Conservation (phyloP, 805 yeast species). For the Yamadazyma tumulicola region DNA sequence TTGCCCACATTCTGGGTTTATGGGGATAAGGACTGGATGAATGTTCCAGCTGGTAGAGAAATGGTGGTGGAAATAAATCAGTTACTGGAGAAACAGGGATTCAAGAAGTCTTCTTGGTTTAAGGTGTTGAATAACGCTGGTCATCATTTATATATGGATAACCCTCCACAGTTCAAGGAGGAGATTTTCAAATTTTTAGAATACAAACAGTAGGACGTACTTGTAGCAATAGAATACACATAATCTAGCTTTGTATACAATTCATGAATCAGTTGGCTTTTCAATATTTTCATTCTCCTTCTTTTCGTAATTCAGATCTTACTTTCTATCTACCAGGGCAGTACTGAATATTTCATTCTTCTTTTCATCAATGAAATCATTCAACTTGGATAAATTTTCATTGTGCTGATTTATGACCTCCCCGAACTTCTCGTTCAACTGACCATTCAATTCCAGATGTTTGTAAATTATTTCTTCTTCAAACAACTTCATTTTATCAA, state of each 20-base stretch:
- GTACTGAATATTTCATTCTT: constrained; percentile 5
- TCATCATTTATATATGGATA: constrained; percentile 54
- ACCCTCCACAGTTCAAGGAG: constrained; percentile 34
- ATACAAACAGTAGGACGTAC: not conserved
- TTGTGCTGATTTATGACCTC: constrained; percentile 5
- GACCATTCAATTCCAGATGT: constrained; percentile 1
- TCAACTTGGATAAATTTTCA: constrained; percentile 4
- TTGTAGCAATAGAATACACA: not conserved
- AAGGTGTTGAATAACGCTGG: constrained; percentile 43
- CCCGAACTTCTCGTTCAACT: constrained; percentile 5
- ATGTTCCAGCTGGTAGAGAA: constrained; percentile 53
- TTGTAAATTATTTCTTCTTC: constrained; percentile 3
- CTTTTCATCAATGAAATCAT: constrained; percentile 4
- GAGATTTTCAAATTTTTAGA: constrained; percentile 32
- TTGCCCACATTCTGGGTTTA: constrained; percentile 57
- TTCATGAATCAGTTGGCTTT: too few relatives aligned
- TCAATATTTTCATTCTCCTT: not conserved
- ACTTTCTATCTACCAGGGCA: too few relatives aligned
- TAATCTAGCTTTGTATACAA: too few relatives aligned
- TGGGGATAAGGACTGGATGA: constrained; percentile 75
- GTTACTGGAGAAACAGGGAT: constrained; percentile 27
- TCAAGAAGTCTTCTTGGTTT: constrained; percentile 26
- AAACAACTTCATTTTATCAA: constrained; percentile 3
- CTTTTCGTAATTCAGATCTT: too few relatives aligned
- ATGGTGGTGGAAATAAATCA: constrained; percentile 30